phyloP scores from a whole-genome alignment of 805 yeast species.

The Metschnikowia borealis region DNA sequence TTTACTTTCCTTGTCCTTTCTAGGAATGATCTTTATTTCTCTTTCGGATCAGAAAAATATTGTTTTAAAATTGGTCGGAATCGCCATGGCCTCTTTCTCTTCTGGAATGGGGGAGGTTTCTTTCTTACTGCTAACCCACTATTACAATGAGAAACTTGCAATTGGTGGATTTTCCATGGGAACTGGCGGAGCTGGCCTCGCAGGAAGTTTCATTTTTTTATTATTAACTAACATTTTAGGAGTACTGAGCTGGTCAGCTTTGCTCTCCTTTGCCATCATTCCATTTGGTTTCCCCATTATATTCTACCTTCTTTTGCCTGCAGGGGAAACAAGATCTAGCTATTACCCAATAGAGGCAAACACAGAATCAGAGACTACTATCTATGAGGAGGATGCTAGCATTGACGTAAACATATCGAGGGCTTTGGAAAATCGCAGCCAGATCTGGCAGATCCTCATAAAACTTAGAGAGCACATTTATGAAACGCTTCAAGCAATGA shows the following conservation, averaged over 20 bases:
- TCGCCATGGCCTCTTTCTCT: slow-evolving; percentile 72
- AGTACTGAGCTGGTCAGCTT: slow-evolving; percentile 48
- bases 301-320: slow-evolving; percentile 25
- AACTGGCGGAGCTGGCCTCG: slow-evolving; percentile 92
- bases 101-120: slow-evolving; percentile 92
- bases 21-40: slow-evolving; percentile 74
- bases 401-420: neutral
- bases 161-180: slow-evolving; percentile 90
- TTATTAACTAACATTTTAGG: slow-evolving; percentile 66
- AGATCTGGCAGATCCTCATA: neutral
- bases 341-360: slow-evolving; percentile 1
- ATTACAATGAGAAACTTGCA: slow-evolving; percentile 50
- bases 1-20: slow-evolving; percentile 54
- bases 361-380: neutral
- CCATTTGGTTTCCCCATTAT: slow-evolving; percentile 49
- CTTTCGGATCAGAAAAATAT: slow-evolving; percentile 30
- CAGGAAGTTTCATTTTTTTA: slow-evolving; percentile 73
- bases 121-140: slow-evolving; percentile 82
- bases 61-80: slow-evolving; percentile 54
- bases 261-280: slow-evolving; percentile 52
- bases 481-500: slow-evolving; percentile 23
- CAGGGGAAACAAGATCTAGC: neutral
- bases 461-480: neutral
- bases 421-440: neutral
- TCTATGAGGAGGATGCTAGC: neutral